These are phyloP conservation scores for Tetracentron sinense DNA, from an alignment of 164 flowering plant species.

Conservation along the genomic window DNA sequence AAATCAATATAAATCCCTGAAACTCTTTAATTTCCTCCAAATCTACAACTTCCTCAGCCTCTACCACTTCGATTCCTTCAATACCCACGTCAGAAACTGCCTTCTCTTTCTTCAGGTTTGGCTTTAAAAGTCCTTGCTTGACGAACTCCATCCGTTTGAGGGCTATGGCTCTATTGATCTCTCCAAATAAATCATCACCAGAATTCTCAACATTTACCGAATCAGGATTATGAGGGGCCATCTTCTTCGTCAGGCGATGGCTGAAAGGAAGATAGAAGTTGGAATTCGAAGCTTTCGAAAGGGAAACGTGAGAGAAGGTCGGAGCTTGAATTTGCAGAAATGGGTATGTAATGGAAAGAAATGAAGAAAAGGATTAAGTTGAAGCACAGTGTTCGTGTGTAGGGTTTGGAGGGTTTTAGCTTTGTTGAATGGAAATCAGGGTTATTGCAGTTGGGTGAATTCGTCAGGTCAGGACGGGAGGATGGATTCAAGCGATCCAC, in stretches of 20 bases:
- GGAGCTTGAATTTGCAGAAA: slow-evolving; percentile 17
- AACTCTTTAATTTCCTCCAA: slow-evolving; percentile 81
- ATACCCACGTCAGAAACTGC: not conserved
- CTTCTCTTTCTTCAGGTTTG: slow-evolving; percentile 45
- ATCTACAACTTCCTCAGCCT: slow-evolving; percentile 70
- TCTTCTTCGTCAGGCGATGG: slow-evolving; percentile 66
- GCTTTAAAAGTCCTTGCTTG: slow-evolving; percentile 70
- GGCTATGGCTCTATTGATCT: slow-evolving; percentile 77
- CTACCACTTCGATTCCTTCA: slow-evolving; percentile 52
- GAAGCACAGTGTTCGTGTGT: slow-evolving; percentile 10
- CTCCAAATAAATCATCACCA: slow-evolving; percentile 78
- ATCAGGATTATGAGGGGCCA: slow-evolving; percentile 41
- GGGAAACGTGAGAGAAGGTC: slow-evolving; percentile 8
- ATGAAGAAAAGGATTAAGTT: slow-evolving; percentile 10
- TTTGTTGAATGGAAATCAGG: not conserved
- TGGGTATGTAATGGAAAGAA: slow-evolving; percentile 5
- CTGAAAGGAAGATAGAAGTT: slow-evolving; percentile 51
- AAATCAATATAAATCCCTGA: slow-evolving; percentile 41
- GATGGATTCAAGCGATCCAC: too few species aligned
- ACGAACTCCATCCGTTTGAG: slow-evolving; percentile 78
- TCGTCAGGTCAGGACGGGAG: too few species aligned
- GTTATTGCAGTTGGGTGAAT: too few species aligned
- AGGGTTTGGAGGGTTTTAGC: slow-evolving; percentile 10
- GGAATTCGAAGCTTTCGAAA: slow-evolving; percentile 7
- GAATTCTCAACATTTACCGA: slow-evolving; percentile 10